A percentile compares a stretch with the other conserved stretches of the same genome.
Conservation (phyloP, 2,329 filamentous ascomycete species). For the Exophiala dermatitidis region DNA sequence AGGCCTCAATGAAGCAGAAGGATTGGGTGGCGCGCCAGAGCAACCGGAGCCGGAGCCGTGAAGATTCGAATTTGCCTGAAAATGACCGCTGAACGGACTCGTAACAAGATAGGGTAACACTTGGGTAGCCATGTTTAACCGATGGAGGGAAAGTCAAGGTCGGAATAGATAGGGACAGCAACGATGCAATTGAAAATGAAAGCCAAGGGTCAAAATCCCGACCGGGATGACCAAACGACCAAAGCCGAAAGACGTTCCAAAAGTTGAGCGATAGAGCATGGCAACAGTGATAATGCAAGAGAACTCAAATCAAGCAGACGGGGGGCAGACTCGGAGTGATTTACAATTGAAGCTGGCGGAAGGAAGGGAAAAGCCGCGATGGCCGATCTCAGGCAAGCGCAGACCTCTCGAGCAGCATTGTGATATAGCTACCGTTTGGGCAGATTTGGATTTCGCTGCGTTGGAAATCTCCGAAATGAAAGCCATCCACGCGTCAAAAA, state of each 20-base stretch:
- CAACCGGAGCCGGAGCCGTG: conserved; percentile 4
- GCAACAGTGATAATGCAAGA: conserved; percentile 6
- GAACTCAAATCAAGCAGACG: neutral
- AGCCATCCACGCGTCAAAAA: neutral
- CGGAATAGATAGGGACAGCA: conserved; percentile 14
- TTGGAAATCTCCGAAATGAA: too few relatives aligned
- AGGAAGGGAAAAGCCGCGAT: conserved; percentile 3
- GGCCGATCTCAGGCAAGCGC: too few relatives aligned
- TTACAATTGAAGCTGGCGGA: conserved; percentile 7
- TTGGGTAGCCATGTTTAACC: conserved; percentile 19
- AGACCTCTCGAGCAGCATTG: neutral
- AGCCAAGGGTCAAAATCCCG: conserved; percentile 24
- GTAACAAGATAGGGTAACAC: conserved; percentile 18
- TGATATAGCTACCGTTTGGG: neutral
- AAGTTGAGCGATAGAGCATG: conserved; percentile 23
- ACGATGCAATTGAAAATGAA: conserved; percentile 17
- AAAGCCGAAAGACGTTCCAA: conserved; percentile 19
- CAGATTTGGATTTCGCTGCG: too few relatives aligned
- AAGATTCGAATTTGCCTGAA: conserved; percentile 10
- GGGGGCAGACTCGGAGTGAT: neutral
- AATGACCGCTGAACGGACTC: conserved; percentile 19
- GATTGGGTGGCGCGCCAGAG: conserved; percentile 1
- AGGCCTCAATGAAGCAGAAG: conserved; percentile 8
- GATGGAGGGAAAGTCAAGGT: conserved; percentile 12
- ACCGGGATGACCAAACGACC: conserved; percentile 20